Conservation (phyloP, 345 rosid species). For the Salix arbutifolia region DNA sequence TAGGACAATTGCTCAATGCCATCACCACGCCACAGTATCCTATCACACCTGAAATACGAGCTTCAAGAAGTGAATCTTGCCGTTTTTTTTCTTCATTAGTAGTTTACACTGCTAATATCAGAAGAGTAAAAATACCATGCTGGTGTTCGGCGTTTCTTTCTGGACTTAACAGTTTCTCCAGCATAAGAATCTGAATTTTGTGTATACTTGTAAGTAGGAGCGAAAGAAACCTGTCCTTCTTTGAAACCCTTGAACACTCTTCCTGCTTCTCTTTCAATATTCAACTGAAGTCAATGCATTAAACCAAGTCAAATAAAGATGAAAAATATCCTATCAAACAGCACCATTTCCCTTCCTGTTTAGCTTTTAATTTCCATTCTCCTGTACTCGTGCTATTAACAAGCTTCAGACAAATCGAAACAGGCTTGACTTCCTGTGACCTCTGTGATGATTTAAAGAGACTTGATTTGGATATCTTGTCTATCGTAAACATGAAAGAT, state of each 20-base stretch:
- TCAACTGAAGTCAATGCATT: conserved; percentile 50
- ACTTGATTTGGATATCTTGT: neutral
- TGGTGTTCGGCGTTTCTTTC: conserved; percentile 94
- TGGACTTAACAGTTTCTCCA: conserved; percentile 80
- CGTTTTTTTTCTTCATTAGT: neutral
- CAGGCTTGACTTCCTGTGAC: neutral
- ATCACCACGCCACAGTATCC: conserved; percentile 80
- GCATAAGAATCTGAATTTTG: conserved; percentile 85
- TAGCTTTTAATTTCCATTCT: neutral
- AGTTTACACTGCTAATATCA: neutral
- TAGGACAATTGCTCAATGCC: conserved; percentile 81
- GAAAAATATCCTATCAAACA: neutral
- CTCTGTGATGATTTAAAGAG: neutral
- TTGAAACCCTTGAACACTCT: conserved; percentile 69
- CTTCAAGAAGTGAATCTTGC: neutral
- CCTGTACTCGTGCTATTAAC: neutral
- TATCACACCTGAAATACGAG: conserved; percentile 65
- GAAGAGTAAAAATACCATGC: conserved; percentile 56
- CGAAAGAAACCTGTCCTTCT: conserved; percentile 74
- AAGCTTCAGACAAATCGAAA: neutral
- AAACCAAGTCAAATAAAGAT: neutral
- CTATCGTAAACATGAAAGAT: neutral
- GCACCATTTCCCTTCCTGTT: neutral
- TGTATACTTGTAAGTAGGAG: conserved; percentile 87
- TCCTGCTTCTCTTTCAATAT: conserved; percentile 82